Evolutionary conservation across 108 stramenopile genomes (phyloP).

Genomic region (Aurantiochytrium sp.): DNA sequence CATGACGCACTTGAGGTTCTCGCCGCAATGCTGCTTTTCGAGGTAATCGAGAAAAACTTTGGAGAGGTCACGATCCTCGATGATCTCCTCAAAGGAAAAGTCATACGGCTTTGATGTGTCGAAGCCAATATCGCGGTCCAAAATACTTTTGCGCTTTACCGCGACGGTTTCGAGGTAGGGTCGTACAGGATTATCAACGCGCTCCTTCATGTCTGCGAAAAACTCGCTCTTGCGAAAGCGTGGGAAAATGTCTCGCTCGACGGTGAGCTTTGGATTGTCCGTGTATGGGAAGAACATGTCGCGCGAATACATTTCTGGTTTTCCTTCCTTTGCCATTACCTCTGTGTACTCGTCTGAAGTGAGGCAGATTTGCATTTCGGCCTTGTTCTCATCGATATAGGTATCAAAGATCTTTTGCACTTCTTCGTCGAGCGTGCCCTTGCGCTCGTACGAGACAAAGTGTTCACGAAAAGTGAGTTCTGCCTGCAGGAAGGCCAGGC

Average conservation of each 20-base stretch:
- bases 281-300: neutral
- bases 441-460: neutral
- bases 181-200: neutral
- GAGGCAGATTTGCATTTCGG: neutral
- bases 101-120: neutral
- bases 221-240: neutral
- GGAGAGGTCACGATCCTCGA: neutral
- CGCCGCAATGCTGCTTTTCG: neutral
- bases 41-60: neutral
- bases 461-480: neutral
- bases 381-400: neutral
- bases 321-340: neutral
- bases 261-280: neutral
- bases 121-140: neutral
- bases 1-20: slow-evolving; percentile 17
- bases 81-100: neutral
- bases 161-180: neutral
- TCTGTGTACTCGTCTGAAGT: neutral
- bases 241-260: neutral
- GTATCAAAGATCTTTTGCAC: neutral
- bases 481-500: slow-evolving; percentile 2
- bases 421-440: neutral
- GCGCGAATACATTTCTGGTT: neutral
- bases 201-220: neutral
- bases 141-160: neutral